Percentiles rank a stretch among this genome's conserved stretches.
Conservation (phyloP, 345 rosid species). For the Sisymbrium irio region DNA sequence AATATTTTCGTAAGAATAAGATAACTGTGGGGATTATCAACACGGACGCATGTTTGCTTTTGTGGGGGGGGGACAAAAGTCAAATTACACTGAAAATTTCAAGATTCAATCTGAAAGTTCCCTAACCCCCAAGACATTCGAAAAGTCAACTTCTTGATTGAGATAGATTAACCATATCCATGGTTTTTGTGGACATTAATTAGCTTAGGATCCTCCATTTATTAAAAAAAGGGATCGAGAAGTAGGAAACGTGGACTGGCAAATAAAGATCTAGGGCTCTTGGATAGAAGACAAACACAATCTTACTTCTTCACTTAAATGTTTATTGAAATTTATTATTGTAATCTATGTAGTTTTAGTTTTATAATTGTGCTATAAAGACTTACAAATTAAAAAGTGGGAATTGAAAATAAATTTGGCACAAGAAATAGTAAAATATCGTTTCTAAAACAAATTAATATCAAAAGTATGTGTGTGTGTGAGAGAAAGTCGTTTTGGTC, state of each 20-base stretch:
- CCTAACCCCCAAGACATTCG: constrained; percentile 18
- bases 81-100: constrained; percentile 21
- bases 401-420: not conserved
- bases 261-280: not conserved
- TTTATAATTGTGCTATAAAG: not conserved
- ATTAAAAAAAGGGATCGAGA: not conserved
- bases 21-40: constrained; percentile 30
- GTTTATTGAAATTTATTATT: not conserved
- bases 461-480: not conserved
- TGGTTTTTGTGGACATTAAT: not conserved
- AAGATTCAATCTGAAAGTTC: constrained; percentile 17
- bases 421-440: not conserved
- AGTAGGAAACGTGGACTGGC: not conserved
- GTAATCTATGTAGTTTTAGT: not conserved
- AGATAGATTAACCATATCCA: constrained; percentile 28
- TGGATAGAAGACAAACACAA: not conserved
- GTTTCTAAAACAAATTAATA: not conserved
- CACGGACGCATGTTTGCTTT: constrained; percentile 31
- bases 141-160: constrained; percentile 28
- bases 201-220: constrained; percentile 30
- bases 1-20: constrained; percentile 13
- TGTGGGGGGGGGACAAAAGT: constrained; percentile 29
- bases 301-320: not conserved
- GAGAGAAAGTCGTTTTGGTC: not conserved
- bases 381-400: not conserved